Evolutionary conservation across 306 rosid genomes (phyloP).

Genomic region (Ormosia semicastrata): DNA sequence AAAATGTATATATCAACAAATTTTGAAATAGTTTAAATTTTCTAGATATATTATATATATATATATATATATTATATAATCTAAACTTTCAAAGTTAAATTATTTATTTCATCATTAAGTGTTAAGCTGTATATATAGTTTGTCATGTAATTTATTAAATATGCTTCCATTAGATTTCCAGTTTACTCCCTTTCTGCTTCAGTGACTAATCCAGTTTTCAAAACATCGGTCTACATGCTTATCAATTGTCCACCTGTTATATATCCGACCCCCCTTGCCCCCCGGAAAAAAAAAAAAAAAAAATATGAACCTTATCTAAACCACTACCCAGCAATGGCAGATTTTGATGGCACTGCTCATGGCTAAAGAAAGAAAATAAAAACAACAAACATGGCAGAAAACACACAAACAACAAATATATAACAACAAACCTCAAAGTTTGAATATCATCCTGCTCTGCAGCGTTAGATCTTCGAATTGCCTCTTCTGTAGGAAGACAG

Average conservation of each 20-base stretch:
- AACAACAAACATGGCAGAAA: too few species aligned
- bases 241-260: background rate
- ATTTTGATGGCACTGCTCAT: background rate
- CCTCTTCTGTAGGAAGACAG: constrained; percentile 69
- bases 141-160: background rate
- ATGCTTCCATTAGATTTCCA: background rate
- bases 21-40: background rate
- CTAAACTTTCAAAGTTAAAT: background rate
- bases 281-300: background rate
- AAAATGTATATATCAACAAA: background rate
- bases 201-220: background rate
- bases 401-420: background rate
- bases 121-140: background rate
- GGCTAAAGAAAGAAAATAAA: background rate
- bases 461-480: constrained; percentile 72
- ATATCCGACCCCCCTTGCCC: background rate
- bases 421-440: constrained; percentile 59
- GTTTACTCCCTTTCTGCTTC: background rate
- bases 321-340: background rate
- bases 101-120: background rate
- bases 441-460: constrained; percentile 51
- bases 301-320: background rate
- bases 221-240: background rate
- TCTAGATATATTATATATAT: too few species aligned
- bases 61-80: background rate